phyloP scores from a whole-genome alignment of 768 basidiomycete genomes.

The Mycena venus region DNA sequence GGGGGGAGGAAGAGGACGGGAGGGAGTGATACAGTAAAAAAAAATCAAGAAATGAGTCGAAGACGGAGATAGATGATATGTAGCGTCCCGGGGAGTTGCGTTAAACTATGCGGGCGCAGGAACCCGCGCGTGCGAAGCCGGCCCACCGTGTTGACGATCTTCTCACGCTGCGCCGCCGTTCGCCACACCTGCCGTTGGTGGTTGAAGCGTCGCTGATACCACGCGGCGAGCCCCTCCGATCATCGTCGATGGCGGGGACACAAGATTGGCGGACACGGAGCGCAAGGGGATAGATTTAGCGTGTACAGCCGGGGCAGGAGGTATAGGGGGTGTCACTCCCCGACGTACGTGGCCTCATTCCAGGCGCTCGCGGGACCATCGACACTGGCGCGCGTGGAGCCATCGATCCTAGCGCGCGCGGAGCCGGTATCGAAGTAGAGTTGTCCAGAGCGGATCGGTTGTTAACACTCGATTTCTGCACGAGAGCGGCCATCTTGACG shows the following conservation, averaged over 20 bases:
- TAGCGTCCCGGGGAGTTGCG: neutral
- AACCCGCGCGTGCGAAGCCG: constrained; percentile 36
- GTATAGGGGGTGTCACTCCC: constrained; percentile 55
- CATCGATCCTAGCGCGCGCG: constrained; percentile 58
- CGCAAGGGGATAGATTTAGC: constrained; percentile 42
- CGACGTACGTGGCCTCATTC: constrained; percentile 53
- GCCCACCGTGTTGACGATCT: constrained; percentile 58
- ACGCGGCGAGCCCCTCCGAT: constrained; percentile 38
- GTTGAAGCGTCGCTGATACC: constrained; percentile 44
- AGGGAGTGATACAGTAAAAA: constrained; percentile 31
- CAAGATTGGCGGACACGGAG: constrained; percentile 45
- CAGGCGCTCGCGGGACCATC: too few relatives aligned
- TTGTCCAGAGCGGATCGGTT: constrained; percentile 37
- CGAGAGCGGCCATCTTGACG: constrained; percentile 56
- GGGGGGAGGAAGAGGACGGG: constrained; percentile 14
- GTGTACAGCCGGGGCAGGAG: constrained; percentile 41
- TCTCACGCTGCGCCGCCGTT: constrained; percentile 54
- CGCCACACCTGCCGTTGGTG: constrained; percentile 50
- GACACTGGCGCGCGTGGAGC: constrained; percentile 61
- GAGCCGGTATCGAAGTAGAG: constrained; percentile 36
- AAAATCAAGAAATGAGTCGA: constrained; percentile 17
- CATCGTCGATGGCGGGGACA: constrained; percentile 30
- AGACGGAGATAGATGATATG: neutral
- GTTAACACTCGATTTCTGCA: constrained; percentile 66
- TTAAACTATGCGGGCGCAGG: constrained; percentile 25